Evolutionary conservation across 2,329 filamentous ascomycete genomes (phyloP).

Genomic region (Colletotrichum theobromicola): DNA sequence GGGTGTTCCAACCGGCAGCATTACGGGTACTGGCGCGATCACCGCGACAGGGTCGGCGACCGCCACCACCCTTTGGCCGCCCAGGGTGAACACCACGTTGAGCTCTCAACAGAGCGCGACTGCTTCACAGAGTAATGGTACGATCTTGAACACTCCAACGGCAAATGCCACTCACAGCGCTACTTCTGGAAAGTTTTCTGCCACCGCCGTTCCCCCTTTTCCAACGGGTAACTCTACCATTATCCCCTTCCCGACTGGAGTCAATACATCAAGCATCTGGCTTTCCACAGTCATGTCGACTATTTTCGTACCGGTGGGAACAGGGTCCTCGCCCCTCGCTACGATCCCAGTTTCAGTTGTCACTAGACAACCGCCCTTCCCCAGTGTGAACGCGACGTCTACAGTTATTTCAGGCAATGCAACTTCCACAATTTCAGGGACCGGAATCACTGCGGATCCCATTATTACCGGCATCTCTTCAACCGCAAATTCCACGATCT

Average conservation of each 20-base stretch:
- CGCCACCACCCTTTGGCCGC: background rate
- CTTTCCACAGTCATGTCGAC: background rate
- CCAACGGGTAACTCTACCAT: background rate
- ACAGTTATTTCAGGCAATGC: background rate
- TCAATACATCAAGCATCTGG: background rate
- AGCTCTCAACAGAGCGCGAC: background rate
- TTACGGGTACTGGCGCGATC: background rate
- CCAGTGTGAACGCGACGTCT: background rate
- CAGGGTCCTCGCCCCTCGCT: background rate
- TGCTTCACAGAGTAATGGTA: background rate
- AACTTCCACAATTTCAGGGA: background rate
- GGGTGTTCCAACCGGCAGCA: background rate
- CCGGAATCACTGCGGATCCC: background rate
- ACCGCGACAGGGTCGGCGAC: background rate
- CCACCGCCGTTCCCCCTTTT: background rate
- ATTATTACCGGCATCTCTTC: fast-evolving
- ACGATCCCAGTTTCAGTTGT: background rate
- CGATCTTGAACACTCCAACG: background rate
- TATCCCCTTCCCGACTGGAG: background rate
- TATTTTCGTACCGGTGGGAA: background rate
- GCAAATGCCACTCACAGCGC: background rate
- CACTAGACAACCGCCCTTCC: background rate
- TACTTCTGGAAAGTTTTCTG: background rate
- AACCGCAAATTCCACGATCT: background rate
- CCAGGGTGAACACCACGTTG: background rate